Evolutionary conservation across 805 yeast genomes (phyloP).

Genomic region (Starmerella kuoi): DNA sequence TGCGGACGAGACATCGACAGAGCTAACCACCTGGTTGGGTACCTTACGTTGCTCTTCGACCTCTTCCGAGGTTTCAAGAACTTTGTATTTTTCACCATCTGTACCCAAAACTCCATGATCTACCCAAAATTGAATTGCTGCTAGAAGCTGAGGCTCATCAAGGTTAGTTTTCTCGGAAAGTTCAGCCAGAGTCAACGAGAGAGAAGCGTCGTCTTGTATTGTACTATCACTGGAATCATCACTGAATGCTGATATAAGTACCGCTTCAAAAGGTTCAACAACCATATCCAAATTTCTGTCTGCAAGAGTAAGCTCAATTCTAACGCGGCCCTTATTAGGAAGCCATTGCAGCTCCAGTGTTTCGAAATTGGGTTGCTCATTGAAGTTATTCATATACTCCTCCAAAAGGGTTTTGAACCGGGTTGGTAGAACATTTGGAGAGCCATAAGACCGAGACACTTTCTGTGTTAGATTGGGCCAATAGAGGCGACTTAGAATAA

Average conservation of each 20-base stretch:
- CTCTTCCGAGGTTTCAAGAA: slow-evolving; percentile 28
- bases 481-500: slow-evolving; percentile 61
- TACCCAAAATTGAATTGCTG: slow-evolving; percentile 51
- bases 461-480: slow-evolving; percentile 44
- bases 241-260: slow-evolving; percentile 34
- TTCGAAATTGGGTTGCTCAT: slow-evolving; percentile 29
- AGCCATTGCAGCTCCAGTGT: slow-evolving; percentile 50
- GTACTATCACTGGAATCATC: background rate
- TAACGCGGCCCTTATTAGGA: slow-evolving; percentile 50
- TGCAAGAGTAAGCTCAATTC: slow-evolving; percentile 44
- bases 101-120: slow-evolving; percentile 41
- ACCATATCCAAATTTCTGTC: slow-evolving; percentile 34
- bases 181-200: slow-evolving; percentile 27
- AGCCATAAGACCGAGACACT: background rate
- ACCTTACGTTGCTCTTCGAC: slow-evolving; percentile 21
- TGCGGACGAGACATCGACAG: slow-evolving; percentile 23
- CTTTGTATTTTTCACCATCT: slow-evolving; percentile 31
- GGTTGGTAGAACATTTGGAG: slow-evolving; percentile 34
- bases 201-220: slow-evolving; percentile 8
- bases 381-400: slow-evolving; percentile 36
- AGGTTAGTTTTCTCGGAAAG: slow-evolving; percentile 34
- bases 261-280: slow-evolving; percentile 61
- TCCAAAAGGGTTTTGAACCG: slow-evolving; percentile 31
- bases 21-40: slow-evolving; percentile 17
- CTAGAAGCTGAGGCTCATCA: slow-evolving; percentile 32